A percentile compares a stretch with the other conserved stretches of the same genome.
phyloP scores from a whole-genome alignment of 495 filamentous ascomycete species.

The Talaromyces wortmannii region DNA sequence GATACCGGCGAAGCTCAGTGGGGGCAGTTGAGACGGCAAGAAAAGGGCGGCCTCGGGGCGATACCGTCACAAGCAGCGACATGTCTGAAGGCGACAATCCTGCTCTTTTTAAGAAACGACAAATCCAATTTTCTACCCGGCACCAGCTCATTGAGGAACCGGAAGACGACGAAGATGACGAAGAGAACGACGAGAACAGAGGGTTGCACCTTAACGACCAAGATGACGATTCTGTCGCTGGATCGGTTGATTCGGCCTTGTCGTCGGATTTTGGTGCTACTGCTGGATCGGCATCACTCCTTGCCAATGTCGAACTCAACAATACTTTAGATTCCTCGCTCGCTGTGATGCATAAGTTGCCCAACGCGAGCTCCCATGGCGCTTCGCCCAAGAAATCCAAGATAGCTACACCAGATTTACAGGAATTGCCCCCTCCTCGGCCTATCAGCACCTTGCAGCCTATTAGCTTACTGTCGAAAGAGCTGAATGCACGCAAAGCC shows the following conservation, averaged over 20 bases:
- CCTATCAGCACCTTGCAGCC: slow-evolving; percentile 82
- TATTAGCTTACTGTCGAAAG: slow-evolving; percentile 61
- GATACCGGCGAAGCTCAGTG: slow-evolving; percentile 64
- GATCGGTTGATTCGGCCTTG: slow-evolving; percentile 55
- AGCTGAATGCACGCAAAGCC: slow-evolving; percentile 70
- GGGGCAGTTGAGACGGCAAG: slow-evolving; percentile 61
- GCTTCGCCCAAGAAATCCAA: slow-evolving; percentile 54
- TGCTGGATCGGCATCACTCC: slow-evolving; percentile 52
- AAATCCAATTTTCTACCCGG: slow-evolving; percentile 43
- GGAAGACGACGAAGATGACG: slow-evolving; percentile 47
- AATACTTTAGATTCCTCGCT: slow-evolving; percentile 35
- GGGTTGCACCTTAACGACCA: slow-evolving; percentile 32
- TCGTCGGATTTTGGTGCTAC: slow-evolving; percentile 66
- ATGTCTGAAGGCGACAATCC: slow-evolving; percentile 84
- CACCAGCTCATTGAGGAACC: slow-evolving; percentile 52
- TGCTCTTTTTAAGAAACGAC: slow-evolving; percentile 55
- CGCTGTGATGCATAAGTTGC: slow-evolving; percentile 36
- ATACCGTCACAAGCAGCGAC: slow-evolving; percentile 88
- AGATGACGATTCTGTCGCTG: slow-evolving; percentile 57
- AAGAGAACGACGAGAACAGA: slow-evolving; percentile 48
- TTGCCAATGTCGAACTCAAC: slow-evolving; percentile 44
- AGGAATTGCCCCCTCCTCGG: slow-evolving; percentile 84
- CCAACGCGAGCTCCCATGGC: slow-evolving; percentile 28
- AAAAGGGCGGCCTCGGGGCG: slow-evolving; percentile 68
- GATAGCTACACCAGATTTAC: slow-evolving; percentile 50